A percentile compares a stretch with the other conserved stretches of the same genome.
Conservation (phyloP, 176 grass and related monocot species). For the Musa acuminata region DNA sequence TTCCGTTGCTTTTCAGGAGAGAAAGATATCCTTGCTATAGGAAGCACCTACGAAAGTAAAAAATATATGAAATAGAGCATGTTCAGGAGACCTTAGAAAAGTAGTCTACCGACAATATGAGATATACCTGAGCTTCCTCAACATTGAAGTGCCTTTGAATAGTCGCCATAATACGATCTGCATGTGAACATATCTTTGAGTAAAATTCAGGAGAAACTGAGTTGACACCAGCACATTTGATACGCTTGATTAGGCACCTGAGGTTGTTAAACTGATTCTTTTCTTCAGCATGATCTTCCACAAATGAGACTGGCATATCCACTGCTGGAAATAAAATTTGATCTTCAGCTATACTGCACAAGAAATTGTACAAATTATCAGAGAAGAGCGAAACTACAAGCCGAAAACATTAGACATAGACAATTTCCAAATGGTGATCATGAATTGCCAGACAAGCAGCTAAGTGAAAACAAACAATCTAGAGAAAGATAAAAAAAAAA, state of each 20-base stretch:
- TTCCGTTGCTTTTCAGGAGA: slow-evolving; percentile 53
- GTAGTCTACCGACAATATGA: background rate
- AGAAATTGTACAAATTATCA: background rate
- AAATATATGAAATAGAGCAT: slow-evolving; percentile 9
- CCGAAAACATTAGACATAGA: no score
- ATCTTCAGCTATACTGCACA: slow-evolving; percentile 67
- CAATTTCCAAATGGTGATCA: no score
- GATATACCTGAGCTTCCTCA: slow-evolving; percentile 63
- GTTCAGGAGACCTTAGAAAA: slow-evolving; percentile 1
- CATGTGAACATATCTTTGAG: slow-evolving; percentile 63
- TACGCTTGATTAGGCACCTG: slow-evolving; percentile 67
- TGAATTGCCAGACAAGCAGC: no score
- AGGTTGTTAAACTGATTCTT: slow-evolving; percentile 53
- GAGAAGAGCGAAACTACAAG: no score
- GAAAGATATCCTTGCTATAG: slow-evolving; percentile 57
- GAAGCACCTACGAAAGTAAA: slow-evolving; percentile 58
- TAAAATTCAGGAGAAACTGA: slow-evolving; percentile 48
- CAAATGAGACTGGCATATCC: slow-evolving; percentile 45
- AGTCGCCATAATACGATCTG: slow-evolving; percentile 74
- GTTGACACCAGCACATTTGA: slow-evolving; percentile 47
- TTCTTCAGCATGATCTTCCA: slow-evolving; percentile 64
- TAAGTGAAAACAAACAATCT: no score
- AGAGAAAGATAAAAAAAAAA: no score
- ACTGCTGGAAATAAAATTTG: slow-evolving; percentile 88
- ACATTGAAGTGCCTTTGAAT: slow-evolving; percentile 65